These are phyloP conservation scores for Aquilaria yunnanensis DNA, from an alignment of 345 rosid species.

Conservation along the genomic window DNA sequence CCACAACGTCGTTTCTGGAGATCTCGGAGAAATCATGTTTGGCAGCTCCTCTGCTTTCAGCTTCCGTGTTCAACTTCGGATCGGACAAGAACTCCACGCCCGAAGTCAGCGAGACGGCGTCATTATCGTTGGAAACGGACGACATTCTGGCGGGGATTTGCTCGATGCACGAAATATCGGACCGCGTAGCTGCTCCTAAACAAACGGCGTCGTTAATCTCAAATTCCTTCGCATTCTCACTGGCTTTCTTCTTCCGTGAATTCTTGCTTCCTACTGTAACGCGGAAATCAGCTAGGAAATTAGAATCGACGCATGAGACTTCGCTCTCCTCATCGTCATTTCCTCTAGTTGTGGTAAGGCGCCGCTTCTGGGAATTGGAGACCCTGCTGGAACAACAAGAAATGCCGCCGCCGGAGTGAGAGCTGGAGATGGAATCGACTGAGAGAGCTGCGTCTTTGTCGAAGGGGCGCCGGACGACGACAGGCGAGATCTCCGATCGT, in stretches of 20 bases:
- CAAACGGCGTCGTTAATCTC: constrained; percentile 24
- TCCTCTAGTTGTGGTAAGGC: constrained; percentile 33
- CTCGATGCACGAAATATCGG: constrained; percentile 38
- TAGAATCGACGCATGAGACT: constrained; percentile 45
- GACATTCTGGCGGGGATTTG: constrained; percentile 27
- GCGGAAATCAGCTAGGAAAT: constrained; percentile 24
- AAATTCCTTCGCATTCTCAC: constrained; percentile 6
- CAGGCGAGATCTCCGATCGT: constrained; percentile 38
- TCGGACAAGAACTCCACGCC: constrained; percentile 35
- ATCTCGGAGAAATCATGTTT: constrained; percentile 24
- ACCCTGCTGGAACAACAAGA: constrained; percentile 44
- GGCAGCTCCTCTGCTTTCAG: constrained; percentile 16
- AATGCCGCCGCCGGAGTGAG: constrained; percentile 30
- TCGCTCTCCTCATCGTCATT: constrained; percentile 46
- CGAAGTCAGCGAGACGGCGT: constrained; percentile 37
- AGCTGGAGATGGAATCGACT: constrained; percentile 31
- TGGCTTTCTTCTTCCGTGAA: constrained; percentile 14
- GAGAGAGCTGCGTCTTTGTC: constrained; percentile 22
- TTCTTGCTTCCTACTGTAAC: constrained; percentile 7
- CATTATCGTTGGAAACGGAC: constrained; percentile 32
- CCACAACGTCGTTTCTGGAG: constrained; percentile 27
- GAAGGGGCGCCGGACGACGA: constrained; percentile 15
- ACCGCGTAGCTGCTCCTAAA: constrained; percentile 16
- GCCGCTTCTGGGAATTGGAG: constrained; percentile 32
- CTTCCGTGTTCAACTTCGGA: constrained; percentile 12